Conservation (phyloP, 768 basidiomycete genomes). For the Rhizopogon rudus region DNA sequence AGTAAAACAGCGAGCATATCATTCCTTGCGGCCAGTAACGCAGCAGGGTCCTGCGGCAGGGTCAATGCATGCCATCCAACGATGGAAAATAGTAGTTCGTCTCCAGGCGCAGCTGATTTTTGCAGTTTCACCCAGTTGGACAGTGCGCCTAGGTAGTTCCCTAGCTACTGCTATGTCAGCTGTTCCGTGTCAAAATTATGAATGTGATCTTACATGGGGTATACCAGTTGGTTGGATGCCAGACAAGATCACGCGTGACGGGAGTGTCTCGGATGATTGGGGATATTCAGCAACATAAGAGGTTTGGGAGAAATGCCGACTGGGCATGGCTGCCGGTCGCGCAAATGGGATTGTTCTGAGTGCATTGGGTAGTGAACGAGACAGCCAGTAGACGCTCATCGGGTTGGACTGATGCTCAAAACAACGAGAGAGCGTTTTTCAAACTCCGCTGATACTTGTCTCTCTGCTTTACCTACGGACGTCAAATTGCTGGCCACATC, state of each 20-base stretch:
- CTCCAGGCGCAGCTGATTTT: slow-evolving; percentile 47
- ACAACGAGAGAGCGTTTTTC: slow-evolving; percentile 9
- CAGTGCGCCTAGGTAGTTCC: slow-evolving; percentile 90
- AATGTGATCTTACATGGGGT: slow-evolving; percentile 63
- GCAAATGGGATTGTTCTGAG: no score
- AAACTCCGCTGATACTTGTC: slow-evolving; percentile 21
- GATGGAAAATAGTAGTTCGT: slow-evolving; percentile 76
- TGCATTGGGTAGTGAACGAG: no score
- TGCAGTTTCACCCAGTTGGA: slow-evolving; percentile 87
- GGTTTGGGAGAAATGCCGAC: slow-evolving; percentile 1
- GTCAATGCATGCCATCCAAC: slow-evolving; percentile 96
- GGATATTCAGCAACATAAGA: not conserved
- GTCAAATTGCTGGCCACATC: not conserved
- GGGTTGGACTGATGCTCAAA: slow-evolving; percentile 3
- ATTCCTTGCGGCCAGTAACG: slow-evolving; percentile 54
- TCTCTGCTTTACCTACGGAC: not conserved
- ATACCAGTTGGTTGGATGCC: slow-evolving; percentile 94
- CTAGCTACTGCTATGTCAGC: slow-evolving; percentile 50
- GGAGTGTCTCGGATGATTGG: slow-evolving; percentile 5
- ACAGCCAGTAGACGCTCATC: not conserved
- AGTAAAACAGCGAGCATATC: slow-evolving; percentile 82
- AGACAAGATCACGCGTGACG: slow-evolving; percentile 60
- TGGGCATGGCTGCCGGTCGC: not conserved
- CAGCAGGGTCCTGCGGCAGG: slow-evolving; percentile 75
- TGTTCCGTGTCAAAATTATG: not conserved